Conservation (phyloP, 192 early-diverging fungal species). For the Obelidium mucronatum region DNA sequence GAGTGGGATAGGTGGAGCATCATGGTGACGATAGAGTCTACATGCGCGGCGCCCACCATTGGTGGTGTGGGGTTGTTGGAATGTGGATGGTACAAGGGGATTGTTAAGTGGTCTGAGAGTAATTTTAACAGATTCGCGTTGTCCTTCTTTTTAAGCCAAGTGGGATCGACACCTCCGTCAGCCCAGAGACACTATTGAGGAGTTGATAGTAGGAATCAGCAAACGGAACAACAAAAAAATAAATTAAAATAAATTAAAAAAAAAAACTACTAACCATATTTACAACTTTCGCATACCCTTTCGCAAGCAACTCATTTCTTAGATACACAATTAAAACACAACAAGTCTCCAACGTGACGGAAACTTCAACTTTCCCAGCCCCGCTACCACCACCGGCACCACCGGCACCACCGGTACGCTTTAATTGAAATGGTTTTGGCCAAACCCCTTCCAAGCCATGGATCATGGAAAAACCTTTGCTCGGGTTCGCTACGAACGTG, state of each 20-base stretch:
- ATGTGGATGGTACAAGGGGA: background rate
- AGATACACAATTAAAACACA: background rate
- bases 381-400: background rate
- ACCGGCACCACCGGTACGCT: background rate
- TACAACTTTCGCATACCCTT: background rate
- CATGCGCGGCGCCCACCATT: background rate
- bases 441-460: background rate
- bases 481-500: too few relatives aligned
- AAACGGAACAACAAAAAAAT: too few relatives aligned
- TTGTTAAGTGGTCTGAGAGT: background rate
- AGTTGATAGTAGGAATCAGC: too few relatives aligned
- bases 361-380: background rate
- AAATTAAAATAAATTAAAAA: background rate
- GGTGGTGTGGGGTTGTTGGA: background rate
- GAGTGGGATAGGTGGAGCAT: background rate
- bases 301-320: background rate
- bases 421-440: too few relatives aligned
- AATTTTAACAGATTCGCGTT: background rate
- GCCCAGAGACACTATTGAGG: background rate
- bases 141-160: background rate
- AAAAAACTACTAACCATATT: background rate
- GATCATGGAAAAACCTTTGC: too few relatives aligned
- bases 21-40: background rate
- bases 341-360: background rate
- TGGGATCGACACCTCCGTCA: background rate